phyloP scores from a whole-genome alignment of 2,329 filamentous ascomycete genomes.

The Xylaria arbuscula region DNA sequence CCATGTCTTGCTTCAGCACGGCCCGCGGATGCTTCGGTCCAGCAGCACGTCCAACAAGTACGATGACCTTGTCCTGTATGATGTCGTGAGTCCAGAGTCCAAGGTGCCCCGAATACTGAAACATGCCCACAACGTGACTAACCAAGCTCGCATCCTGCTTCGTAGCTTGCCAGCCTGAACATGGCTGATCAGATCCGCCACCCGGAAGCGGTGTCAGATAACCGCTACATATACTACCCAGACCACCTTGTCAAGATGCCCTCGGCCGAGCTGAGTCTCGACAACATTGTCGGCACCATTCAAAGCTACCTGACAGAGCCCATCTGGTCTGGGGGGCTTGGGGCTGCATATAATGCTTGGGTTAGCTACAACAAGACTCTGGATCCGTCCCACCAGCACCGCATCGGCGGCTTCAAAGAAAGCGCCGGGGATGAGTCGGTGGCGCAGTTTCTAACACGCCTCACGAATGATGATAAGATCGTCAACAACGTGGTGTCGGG shows the following conservation, averaged over 20 bases:
- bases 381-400: neutral
- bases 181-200: conserved; percentile 66
- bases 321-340: conserved; percentile 43
- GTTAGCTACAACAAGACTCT: conserved; percentile 16
- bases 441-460: conserved; percentile 70
- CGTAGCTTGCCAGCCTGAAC: conserved; percentile 67
- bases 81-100: conserved; percentile 67
- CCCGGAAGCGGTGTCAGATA: conserved; percentile 60
- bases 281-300: conserved; percentile 29
- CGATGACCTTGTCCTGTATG: conserved; percentile 74
- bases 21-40: conserved; percentile 80
- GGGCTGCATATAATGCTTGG: conserved; percentile 22
- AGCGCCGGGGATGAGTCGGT: conserved; percentile 72
- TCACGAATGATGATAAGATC: conserved; percentile 63
- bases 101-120: neutral
- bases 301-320: conserved; percentile 43
- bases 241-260: conserved; percentile 75
- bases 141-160: conserved; percentile 10
- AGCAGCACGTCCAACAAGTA: conserved; percentile 54
- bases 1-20: conserved; percentile 80
- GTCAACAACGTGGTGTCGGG: conserved; percentile 82
- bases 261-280: conserved; percentile 5
- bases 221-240: conserved; percentile 88
- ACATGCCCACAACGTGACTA: conserved; percentile 4
- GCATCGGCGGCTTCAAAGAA: conserved; percentile 42